Base-by-base conservation (phyloP, 257 asterid species). In the Solanum sejunctum region DNA sequence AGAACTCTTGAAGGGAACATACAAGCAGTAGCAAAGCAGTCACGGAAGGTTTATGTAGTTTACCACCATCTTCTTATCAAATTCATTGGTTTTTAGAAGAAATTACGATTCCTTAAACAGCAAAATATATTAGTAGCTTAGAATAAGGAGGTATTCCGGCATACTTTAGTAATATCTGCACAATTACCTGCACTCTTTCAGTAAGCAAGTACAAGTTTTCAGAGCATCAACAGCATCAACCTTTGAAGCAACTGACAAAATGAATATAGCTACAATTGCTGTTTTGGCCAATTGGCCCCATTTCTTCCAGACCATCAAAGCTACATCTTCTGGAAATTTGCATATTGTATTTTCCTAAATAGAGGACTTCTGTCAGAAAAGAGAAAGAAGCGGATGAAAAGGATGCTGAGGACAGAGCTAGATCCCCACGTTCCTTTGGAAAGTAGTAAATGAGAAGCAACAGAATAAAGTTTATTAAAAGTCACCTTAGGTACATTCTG, bases 211-310 rank as follows among this genome's bases (percentile, higher is more conserved):
- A 84, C 97, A 92, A 39, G 97, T 93, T 90, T 95, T 96, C 18
- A 96, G 91, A 86, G 99, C 97, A 91, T 97, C 99, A 36, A 88
- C 93, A 26, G 99, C 99, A 88, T 92, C 94, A 57, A 98, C 99
- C 52, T 87, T 85, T 12, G 98, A 98, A 89, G 90, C 67, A 87
- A 92, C 64, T 88, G 92, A 71, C 85, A 94, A 88, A 10, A 93
- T 88, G 72, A 93, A 91, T 36, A 93, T 85, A 86, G 93, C 41
- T 81, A 96, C 70, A 83, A 93, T 52, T 23, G 94, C 94, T 49
- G 91, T 90, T 85, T 89, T 85, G 51, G 90, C 86, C 39, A 87
- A 90, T 84, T 95, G 94, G 88, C 89, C 79, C 93, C 95, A 93
- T 86, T 90, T 86, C 89, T 87, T 91, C 91, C 91, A 88, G 85